Base-by-base conservation (phyloP, 257 asterid species). In the Fraxinus quadrangulata region DNA sequence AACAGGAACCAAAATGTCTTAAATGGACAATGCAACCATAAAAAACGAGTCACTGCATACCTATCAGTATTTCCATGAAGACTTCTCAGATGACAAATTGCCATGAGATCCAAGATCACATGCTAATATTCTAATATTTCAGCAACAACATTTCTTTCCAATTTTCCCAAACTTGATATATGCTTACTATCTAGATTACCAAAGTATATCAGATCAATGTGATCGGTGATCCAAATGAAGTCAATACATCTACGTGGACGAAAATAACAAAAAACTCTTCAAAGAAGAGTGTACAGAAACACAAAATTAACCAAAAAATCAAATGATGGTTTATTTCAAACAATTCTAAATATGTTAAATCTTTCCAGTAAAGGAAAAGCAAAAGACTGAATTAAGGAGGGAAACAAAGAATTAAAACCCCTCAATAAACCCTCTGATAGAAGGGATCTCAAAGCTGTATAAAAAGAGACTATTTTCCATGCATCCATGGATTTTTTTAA, bases 391-490 rank as follows among this genome's bases (percentile, higher is more conserved):
- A 19, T 21, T 11, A 24, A 56, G 42, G 36, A 73, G 37, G 16
- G 28, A 28, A 19, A 42, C 37, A 37, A 73, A 63, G 77, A 66
- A 72, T 73, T 61, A 74, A 80, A 67, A 81, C 74, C 81, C 80
- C 72, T 75, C 73, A 47, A 75, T 24, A 81, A 78, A 77, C 79
- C 87, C n/a, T n/a, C 84, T 21, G 75, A n/a, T 61, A 67, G 73
- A 68, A 78, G 70, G 71, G 45, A 79, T 75, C 77, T 67, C 75
- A 81, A 63, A 81, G 67, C 81, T 83, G 45, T 70, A 45, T 42
- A 76, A 63, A 61, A 33, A 19, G n/a, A 21, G 36, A 13, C 78
- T 71, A 59, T 23, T 47, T 72, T 75, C 19, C 80, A 70, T 77
- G 59, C 71, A 70, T 77, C 75, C 31, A 33, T 17, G 65, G 34